Base-by-base conservation (phyloP, 1,284 basidiomycete species). In the Cryptococcus jaspeensis region DNA sequence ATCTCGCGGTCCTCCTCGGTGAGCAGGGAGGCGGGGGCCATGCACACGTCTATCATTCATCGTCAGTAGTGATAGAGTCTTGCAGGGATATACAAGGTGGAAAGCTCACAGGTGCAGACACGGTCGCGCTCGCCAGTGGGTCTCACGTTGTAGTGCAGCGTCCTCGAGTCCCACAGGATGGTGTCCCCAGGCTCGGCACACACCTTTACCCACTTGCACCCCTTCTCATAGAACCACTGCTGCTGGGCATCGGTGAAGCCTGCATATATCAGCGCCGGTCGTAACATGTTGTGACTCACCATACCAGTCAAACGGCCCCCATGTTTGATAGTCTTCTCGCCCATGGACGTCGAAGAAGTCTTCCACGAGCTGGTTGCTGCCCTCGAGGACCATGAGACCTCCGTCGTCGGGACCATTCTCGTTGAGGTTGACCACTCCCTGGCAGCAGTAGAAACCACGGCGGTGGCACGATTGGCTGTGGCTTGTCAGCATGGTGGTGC, bases 361-460 rank as follows among this genome's bases (percentile, higher is more conserved):
- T 22, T 59, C 54, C 15, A 56, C 51, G 9, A 62, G 52, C 41
- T 56, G 40, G 22, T 36, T 38, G 39, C 51, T 53, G 32, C 56
- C 54, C 23, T 71, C 67, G 49, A 78, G 67, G 22, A 79, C 71
- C 66, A 76, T 71, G 12, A 79, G 66, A 4, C 77, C 78, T 43
- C 78, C 78, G 50, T 79, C 78, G 7, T 73, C 58, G 1, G 72
- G 70, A 63, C 69, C 37, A 56, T 76, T 76, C 32, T 70, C 42
- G 58, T 62, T 53, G 7, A 77, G 62, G 61, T 78, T 77, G 48
- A 72, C 67, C 41, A 77, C 69, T 15, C 78, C 78, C 53, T 79
- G 77, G 12, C 74, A 65, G 59, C 75, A 77, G 63, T 76, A 64
- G 58, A 73, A 69, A n/a, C 66, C 68, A 8, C 62, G 61, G 50